phyloP scores from a whole-genome alignment of 495 filamentous ascomycete species.

The Hyaloscypha hepaticicola region DNA sequence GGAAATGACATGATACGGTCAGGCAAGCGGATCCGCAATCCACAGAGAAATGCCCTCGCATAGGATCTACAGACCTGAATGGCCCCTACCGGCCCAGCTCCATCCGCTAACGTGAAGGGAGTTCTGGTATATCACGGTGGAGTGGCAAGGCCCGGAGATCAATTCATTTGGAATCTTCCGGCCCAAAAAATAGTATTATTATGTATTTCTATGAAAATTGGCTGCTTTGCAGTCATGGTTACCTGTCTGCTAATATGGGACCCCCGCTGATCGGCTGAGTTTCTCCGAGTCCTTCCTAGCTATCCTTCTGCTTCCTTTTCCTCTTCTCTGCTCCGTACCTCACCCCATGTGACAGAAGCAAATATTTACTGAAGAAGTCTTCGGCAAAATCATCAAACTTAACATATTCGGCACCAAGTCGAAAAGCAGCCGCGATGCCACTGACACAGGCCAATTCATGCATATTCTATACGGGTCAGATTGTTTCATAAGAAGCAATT shows the following conservation, averaged over 20 bases:
- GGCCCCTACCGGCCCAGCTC: too few relatives aligned
- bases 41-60: too few relatives aligned
- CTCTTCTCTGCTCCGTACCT: conserved; percentile 45
- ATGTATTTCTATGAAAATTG: too few relatives aligned
- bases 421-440: conserved; percentile 75
- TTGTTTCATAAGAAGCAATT: not conserved
- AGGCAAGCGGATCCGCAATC: not conserved
- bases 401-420: conserved; percentile 73
- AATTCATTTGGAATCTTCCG: too few relatives aligned
- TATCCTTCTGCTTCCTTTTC: conserved; percentile 25
- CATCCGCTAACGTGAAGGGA: too few relatives aligned
- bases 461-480: conserved; percentile 54
- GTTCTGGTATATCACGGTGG: too few relatives aligned
- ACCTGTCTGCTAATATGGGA: not conserved
- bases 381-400: conserved; percentile 62
- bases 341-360: conserved; percentile 51
- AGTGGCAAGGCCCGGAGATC: too few relatives aligned
- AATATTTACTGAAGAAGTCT: conserved; percentile 55
- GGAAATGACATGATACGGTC: not conserved
- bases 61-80: too few relatives aligned
- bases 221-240: too few relatives aligned
- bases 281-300: not conserved
- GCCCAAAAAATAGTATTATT: not conserved
- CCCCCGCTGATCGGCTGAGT: not conserved
- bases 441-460: conserved; percentile 78